Conservation (phyloP, 2,329 filamentous ascomycete species). For the Penicillium nordicum region DNA sequence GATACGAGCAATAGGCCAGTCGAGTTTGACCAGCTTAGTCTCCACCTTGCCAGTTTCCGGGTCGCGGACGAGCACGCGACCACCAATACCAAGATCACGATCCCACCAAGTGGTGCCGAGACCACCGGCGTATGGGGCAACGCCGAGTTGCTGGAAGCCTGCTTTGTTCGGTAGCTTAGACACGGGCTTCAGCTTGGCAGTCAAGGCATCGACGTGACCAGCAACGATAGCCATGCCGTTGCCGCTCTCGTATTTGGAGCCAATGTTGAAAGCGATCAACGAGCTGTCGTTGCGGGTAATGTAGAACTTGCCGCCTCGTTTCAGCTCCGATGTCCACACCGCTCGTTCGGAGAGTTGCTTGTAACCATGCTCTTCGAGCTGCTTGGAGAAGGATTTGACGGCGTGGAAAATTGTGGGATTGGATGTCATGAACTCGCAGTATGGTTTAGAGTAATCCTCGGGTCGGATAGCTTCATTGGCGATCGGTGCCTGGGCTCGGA, state of each 20-base stretch:
- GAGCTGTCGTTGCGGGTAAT: constrained; percentile 80
- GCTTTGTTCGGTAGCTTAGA: constrained; percentile 78
- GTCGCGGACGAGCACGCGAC: constrained; percentile 80
- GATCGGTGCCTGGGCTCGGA: constrained; percentile 15
- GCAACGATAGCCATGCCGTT: constrained; percentile 86
- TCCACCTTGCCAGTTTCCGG: constrained; percentile 68
- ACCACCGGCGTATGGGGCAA: constrained; percentile 87
- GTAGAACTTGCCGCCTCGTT: constrained; percentile 84
- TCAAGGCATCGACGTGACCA: constrained; percentile 89
- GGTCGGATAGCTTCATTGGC: constrained; percentile 29
- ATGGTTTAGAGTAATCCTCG: constrained; percentile 74
- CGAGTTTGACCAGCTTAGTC: constrained; percentile 80
- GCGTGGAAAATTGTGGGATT: constrained; percentile 95
- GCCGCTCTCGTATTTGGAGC: constrained; percentile 73
- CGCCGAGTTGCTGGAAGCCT: constrained; percentile 83
- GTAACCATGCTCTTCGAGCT: constrained; percentile 71
- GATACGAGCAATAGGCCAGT: constrained; percentile 90
- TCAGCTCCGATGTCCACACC: constrained; percentile 68
- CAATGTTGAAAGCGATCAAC: constrained; percentile 80
- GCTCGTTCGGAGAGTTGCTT: constrained; percentile 72
- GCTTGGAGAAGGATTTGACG: constrained; percentile 71
- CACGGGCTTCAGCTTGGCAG: constrained; percentile 85
- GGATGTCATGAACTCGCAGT: constrained; percentile 78
- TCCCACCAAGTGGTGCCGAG: constrained; percentile 96
- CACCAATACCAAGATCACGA: constrained; percentile 85